Conservation (phyloP, 2,329 filamentous ascomycete genomes). For the Nemania sp. region DNA sequence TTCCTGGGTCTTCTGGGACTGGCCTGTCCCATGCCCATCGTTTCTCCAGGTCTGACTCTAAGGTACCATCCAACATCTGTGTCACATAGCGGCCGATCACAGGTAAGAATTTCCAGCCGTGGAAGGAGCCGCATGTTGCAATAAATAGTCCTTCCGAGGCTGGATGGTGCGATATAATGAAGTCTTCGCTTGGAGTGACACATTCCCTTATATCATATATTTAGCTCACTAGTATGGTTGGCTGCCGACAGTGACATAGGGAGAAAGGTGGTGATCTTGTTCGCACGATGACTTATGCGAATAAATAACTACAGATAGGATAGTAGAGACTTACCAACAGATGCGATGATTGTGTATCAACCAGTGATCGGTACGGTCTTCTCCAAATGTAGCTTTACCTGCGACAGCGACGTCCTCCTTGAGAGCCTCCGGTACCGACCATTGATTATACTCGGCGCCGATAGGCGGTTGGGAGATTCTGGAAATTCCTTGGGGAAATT, state of each 20-base stretch:
- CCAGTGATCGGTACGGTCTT: constrained; percentile 65
- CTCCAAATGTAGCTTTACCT: constrained; percentile 69
- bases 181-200: constrained; percentile 70
- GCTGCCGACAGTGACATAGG: neutral
- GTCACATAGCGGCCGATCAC: constrained; percentile 71
- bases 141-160: constrained; percentile 67
- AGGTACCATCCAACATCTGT: constrained; percentile 63
- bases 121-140: constrained; percentile 74
- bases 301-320: neutral
- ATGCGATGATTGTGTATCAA: constrained; percentile 72
- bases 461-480: constrained; percentile 69
- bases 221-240: neutral
- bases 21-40: constrained; percentile 72
- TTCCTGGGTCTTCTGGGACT: constrained; percentile 65
- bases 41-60: constrained; percentile 57
- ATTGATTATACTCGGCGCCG: constrained; percentile 70
- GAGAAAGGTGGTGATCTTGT: neutral
- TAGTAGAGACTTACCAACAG: constrained; percentile 67
- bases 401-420: constrained; percentile 70
- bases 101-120: constrained; percentile 76
- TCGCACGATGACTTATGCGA: neutral
- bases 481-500: constrained; percentile 64
- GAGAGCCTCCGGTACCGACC: constrained; percentile 67
- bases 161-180: constrained; percentile 70
- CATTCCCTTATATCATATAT: constrained; percentile 65